These are phyloP conservation scores for Cucurbitaria berberidis DNA, from an alignment of 2,329 filamentous ascomycete species.

Conservation along the genomic window DNA sequence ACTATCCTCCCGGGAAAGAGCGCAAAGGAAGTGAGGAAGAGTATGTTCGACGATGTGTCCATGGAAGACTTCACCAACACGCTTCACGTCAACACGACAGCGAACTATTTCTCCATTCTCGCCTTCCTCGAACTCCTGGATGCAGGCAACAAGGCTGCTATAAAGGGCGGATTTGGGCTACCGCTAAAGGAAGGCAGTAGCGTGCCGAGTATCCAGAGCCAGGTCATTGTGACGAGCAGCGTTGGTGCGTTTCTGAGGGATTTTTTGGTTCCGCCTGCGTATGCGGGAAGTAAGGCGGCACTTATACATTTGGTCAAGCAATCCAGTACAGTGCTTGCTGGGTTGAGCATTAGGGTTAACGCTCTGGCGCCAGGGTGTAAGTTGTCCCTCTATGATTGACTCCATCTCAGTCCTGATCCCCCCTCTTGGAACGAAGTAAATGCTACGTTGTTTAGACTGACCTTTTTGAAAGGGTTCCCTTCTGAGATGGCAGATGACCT, in stretches of 20 bases:
- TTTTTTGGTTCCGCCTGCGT: constrained; percentile 7
- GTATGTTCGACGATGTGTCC: constrained; percentile 10
- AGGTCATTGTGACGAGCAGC: constrained; percentile 22
- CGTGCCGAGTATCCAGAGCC: constrained; percentile 19
- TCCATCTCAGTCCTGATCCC: not conserved
- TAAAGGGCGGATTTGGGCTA: constrained; percentile 2
- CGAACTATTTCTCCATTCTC: constrained; percentile 48
- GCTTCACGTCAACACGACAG: constrained; percentile 42
- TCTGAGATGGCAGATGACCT: constrained; percentile 19
- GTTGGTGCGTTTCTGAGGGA: constrained; percentile 10
- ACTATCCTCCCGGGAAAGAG: constrained; percentile 2
- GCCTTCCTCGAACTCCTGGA: constrained; percentile 52
- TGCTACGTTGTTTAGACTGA: too few relatives aligned
- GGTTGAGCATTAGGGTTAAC: constrained; percentile 55
- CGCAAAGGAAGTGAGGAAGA: constrained; percentile 5
- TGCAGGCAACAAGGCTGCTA: constrained; percentile 40
- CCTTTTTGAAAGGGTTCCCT: constrained; percentile 16
- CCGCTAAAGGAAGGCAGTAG: constrained; percentile 6
- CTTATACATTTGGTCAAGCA: constrained; percentile 56
- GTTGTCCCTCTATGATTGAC: not conserved
- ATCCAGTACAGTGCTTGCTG: constrained; percentile 49
- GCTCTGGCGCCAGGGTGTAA: constrained; percentile 54
- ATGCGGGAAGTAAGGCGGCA: constrained; percentile 50
- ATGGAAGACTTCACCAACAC: constrained; percentile 34
- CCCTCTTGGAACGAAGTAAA: not conserved